Base-by-base conservation (phyloP, 345 rosid genomes). In the Hypericum perforatum region DNA sequence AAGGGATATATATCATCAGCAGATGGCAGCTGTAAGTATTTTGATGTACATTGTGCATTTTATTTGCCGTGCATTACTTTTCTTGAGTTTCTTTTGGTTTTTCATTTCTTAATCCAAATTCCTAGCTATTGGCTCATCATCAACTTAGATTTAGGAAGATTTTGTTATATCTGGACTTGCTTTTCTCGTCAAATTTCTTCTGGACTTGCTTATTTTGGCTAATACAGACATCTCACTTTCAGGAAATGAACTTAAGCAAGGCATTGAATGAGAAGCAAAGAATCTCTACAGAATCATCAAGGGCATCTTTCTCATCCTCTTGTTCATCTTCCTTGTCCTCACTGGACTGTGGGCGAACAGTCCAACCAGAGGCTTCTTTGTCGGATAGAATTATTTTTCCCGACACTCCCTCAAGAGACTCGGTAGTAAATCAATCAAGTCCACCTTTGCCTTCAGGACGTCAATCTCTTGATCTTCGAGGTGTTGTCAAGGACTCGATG, bases 301-400 rank as follows among this genome's bases (percentile, higher is more conserved):
- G 81, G 65, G 65, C 76, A 59, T 81, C 89, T 0, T 71, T 76
- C 63, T 82, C 94, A 59, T 83, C 98, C 46, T 73, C 86, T 52
- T 67, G 86, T 58, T 83, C 97, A 22, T 85, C 94, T 0, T 82
- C 80, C 68, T 69, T 82, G 61, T 79, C 90, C 42, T 85, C 89
- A 45, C 63, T 74, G 6, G 89, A 87, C 48, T 69, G 73, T 61
- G 75, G 67, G 47, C 76, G 68, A 53, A 56, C 86, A 12, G 65
- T 78, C 49, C 86, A 66, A 63, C 58, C 59, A 22, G 84, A 82
- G 48, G 65, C 76, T 54, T 55, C 74, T 10, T 66, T 72, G 7
- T 49, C 56, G 45, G 64, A 59, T 55, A 80, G 66, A 53, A 54
- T 56, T 43, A 58, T 41, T 57, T 63, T 52, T 11, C 57, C 71